These are phyloP conservation scores for Candida oleophila DNA, from an alignment of 805 yeast species.

Conservation along the genomic window DNA sequence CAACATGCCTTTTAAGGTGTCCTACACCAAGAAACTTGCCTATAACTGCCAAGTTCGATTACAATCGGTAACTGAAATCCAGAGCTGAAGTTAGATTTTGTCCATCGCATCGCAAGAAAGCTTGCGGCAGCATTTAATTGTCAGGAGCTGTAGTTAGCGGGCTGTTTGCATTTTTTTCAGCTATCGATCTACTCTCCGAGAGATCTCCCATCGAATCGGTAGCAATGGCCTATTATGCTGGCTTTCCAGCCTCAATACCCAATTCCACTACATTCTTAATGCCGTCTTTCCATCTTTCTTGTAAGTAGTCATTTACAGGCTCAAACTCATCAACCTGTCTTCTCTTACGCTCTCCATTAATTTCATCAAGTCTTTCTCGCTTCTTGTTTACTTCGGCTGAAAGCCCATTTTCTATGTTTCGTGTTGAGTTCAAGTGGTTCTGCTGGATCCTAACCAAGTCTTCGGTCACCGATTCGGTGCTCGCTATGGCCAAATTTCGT, in stretches of 20 bases:
- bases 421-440: conserved; percentile 35
- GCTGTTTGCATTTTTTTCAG: no score
- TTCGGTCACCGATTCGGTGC: background rate
- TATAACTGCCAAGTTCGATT: no score
- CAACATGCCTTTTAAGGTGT: no score
- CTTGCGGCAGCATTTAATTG: no score
- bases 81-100: no score
- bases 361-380: conserved; percentile 40
- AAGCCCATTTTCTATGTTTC: conserved; percentile 25
- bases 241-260: conserved; percentile 22
- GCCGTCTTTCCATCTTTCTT: conserved; percentile 52
- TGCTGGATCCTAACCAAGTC: conserved; percentile 27
- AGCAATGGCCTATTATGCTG: background rate
- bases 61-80: no score
- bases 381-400: conserved; percentile 31
- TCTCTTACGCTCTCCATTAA: conserved; percentile 41
- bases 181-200: no score
- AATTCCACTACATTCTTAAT: conserved; percentile 38
- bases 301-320: conserved; percentile 45
- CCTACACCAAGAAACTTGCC: no score
- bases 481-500: conserved; percentile 30
- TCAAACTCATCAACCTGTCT: conserved; percentile 41
- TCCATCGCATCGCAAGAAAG: no score
- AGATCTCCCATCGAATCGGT: background rate
- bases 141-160: no score